These are phyloP conservation scores for Tolypocladium paradoxum DNA, from an alignment of 2,329 filamentous ascomycete species.

Conservation along the genomic window DNA sequence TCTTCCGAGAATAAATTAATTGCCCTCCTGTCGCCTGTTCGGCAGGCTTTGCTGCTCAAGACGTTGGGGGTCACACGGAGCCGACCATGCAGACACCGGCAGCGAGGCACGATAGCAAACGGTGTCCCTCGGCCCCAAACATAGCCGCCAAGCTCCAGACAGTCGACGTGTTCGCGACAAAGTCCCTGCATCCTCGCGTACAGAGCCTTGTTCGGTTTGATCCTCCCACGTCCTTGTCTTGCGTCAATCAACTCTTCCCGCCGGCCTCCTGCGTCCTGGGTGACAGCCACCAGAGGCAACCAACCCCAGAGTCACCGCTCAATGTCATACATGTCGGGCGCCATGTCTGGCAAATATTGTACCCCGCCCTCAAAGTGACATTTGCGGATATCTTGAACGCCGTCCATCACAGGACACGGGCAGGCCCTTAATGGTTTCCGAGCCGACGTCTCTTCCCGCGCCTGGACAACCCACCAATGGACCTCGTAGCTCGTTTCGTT, in stretches of 20 bases:
- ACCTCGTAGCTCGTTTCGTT: conserved; percentile 1
- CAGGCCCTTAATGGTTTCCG: neutral
- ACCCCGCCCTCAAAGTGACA: neutral
- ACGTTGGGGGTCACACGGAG: neutral
- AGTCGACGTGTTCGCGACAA: neutral
- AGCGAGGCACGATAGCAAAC: neutral
- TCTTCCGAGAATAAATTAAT: neutral
- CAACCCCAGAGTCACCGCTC: neutral
- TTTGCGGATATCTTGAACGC: neutral
- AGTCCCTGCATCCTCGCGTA: neutral
- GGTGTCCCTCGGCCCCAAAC: neutral
- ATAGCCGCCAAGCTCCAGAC: neutral
- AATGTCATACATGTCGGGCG: neutral
- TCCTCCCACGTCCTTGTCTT: neutral
- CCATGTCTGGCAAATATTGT: neutral
- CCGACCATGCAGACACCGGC: neutral
- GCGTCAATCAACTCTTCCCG: neutral
- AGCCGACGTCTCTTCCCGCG: neutral
- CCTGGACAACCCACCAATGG: neutral
- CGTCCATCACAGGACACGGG: neutral
- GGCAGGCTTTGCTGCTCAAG: neutral
- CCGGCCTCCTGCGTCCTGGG: neutral
- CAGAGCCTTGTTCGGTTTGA: neutral
- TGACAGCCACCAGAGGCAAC: neutral
- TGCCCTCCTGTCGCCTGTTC: neutral